Base-by-base conservation (phyloP, 768 basidiomycete species). In the Lyophyllum decastes region DNA sequence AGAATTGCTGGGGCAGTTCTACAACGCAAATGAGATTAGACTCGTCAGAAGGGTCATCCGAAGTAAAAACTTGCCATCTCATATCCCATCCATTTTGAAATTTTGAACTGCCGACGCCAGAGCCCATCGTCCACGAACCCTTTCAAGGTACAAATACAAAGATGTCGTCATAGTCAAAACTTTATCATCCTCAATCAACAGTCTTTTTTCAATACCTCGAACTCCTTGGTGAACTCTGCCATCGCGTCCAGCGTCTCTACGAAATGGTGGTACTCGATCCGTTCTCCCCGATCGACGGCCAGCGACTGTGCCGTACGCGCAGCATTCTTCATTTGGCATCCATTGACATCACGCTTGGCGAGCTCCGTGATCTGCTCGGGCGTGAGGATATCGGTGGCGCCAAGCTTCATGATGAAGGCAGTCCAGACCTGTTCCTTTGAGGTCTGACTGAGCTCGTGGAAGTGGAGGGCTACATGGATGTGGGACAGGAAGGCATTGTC, bases 401-500 rank as follows among this genome's bases (percentile, higher is more conserved):
- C 73, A 48, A 78, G 76, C 61, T 82, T 83, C 33, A 62, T 62
- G 56, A 88, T 76, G 72, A 88, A 88, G 0, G 85, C 84, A 2
- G 73, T 67, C 87, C 87, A 88, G 49, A 89, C 82, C 68, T 84
- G 78, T n/a, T 73, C 72, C 60, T 82, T 79, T 11, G 84, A 83
- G 19, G 76, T 73, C 14, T 75, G 68, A 41, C 76, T 74, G 49
- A 89, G 82, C 57, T 85, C 81, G 57, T 76, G 72, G 76, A 87
- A 88, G 70, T 85, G 84, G 4, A 89, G 73, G 1, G 87, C 84
- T 59, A 87, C 83, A 66, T 85, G 85, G 63, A 85, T 84, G 54
- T 85, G 82, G 17, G 84, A 85, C 51, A 86, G 78, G 79, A 87
- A 88, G 9, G 87, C 87, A 59, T 84, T 84, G 65, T 88, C 86